Base-by-base conservation (phyloP, 78 protist species). In the Guillardia theta region DNA sequence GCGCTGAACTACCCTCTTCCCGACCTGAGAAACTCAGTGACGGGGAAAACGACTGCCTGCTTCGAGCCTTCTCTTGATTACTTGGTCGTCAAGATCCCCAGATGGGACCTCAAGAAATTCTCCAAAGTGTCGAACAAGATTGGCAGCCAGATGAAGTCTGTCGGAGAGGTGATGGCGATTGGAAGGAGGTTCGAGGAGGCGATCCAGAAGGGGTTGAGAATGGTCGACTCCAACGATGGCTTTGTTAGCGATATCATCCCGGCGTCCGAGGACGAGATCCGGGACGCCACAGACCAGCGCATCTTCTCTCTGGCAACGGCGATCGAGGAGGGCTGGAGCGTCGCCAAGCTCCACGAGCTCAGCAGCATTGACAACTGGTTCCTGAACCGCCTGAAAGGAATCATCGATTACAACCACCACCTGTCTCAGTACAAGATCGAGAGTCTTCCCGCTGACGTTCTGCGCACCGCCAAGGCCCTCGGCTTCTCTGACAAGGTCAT, bases 141-240 rank as follows among this genome's bases (percentile, higher is more conserved):
- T 19, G 94, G 78, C 48, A 54, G 95, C 41, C 94, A 98, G 9
- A 98, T 98, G 99, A 98, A 98, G 96, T 93, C 97, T 6, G 99
- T 98, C 39, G 99, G 99, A 58, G 99, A 98, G 87, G 99, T 98
- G 93, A 98, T 98, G 99, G 95, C 98, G 30, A 98, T 98, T 54
- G 99, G 98, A 36, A 95, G 99, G 83, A 96, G 96, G 50, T 98
- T 98, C 64, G 99, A 98, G 94, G 99, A 98, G 96, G 97, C 98
- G 48, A 70, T 98, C 6, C 99, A 98, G 94, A 98, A 98, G 95
- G 98, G 95, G 39, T 19, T 97, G 30, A 97, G 97, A 45, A 93
- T 95, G 94, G 95, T 96, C 15, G 96, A 96, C 94, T 19, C 53
- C 33, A n/a, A 37, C 83, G 88, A 64, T 37, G 94, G 78, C 41